phyloP scores from a whole-genome alignment of 2,329 filamentous ascomycete species.

The Lachnum nothofagi region DNA sequence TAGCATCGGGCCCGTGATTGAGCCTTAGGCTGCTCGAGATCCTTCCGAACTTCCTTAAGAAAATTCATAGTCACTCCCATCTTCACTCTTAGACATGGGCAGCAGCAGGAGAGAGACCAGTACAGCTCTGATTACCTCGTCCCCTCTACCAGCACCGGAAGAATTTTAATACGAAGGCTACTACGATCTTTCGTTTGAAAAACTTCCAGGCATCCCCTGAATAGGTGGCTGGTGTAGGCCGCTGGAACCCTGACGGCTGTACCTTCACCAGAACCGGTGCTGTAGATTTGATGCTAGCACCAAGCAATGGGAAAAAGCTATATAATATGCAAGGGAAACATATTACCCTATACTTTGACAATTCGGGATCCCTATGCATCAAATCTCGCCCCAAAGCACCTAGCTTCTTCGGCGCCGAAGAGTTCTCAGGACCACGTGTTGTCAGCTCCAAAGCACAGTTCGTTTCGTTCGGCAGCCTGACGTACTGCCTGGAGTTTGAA shows the following conservation, averaged over 20 bases:
- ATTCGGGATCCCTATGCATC: constrained; percentile 2
- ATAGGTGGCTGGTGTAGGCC: constrained; percentile 6
- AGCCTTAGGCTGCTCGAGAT: too few relatives aligned
- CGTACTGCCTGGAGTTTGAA: constrained; percentile 4
- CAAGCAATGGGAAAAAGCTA: not conserved
- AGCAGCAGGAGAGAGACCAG: too few relatives aligned
- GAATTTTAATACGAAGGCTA: constrained; percentile 2
- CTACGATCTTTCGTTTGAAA: constrained; percentile 7
- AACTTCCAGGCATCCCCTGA: constrained; percentile 4
- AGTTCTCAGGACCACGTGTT: constrained; percentile 9
- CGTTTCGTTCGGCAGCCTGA: constrained; percentile 7
- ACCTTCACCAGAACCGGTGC: not conserved
- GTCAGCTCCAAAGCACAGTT: constrained; percentile 5
- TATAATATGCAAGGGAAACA: constrained; percentile 5
- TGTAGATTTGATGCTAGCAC: constrained; percentile 7
- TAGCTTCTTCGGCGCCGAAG: constrained; percentile 2
- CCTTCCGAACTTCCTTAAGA: too few relatives aligned
- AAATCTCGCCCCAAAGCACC: not conserved
- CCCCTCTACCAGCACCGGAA: too few relatives aligned
- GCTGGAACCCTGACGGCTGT: constrained; percentile 1
- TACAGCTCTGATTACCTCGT: too few relatives aligned
- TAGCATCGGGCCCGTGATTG: too few relatives aligned
- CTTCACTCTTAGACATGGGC: too few relatives aligned
- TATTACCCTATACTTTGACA: constrained; percentile 4
- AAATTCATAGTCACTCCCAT: too few relatives aligned